Percentiles rank a stretch among this genome's conserved stretches.
Conservation (phyloP, 208 protist species). For the Crithidia fasciculata region DNA sequence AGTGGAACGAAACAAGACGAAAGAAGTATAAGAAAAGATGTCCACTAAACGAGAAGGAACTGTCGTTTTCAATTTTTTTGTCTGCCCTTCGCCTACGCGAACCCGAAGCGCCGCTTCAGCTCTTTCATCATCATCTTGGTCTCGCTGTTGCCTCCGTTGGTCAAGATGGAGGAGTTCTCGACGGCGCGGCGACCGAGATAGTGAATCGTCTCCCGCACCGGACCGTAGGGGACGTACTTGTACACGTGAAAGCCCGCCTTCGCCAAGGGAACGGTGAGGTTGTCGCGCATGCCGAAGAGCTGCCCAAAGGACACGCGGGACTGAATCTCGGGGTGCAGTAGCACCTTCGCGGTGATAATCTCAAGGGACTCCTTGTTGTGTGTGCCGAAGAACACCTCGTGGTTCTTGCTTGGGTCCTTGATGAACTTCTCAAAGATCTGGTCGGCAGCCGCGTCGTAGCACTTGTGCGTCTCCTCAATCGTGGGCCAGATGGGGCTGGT, state of each 20-base stretch:
- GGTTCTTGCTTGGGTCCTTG: conserved; percentile 50
- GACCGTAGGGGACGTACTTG: conserved; percentile 98
- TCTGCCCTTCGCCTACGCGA: conserved; percentile 11
- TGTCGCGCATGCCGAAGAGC: conserved; percentile 96
- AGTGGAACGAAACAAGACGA: background rate
- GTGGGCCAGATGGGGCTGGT: conserved; percentile 90
- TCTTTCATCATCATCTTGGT: conserved; percentile 81
- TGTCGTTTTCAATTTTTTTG: background rate
- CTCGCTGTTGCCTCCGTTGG: conserved; percentile 56
- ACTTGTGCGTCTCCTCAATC: conserved; percentile 92
- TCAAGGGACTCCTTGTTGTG: conserved; percentile 93
- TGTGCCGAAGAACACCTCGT: conserved; percentile 90
- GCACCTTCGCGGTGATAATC: conserved; percentile 70
- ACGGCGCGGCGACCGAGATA: conserved; percentile 95
- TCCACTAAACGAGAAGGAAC: too few species aligned
- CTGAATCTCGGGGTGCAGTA: conserved; percentile 47
- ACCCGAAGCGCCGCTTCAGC: conserved; percentile 59
- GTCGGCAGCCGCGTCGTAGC: conserved; percentile 83
- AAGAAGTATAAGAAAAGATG: conserved; percentile 5
- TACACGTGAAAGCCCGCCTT: conserved; percentile 83
- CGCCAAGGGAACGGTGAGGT: conserved; percentile 94
- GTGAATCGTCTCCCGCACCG: conserved; percentile 95
- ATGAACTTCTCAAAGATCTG: conserved; percentile 70
- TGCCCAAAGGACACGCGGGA: conserved; percentile 91
- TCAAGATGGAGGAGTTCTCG: conserved; percentile 93